A percentile compares a stretch with the other conserved stretches of the same genome.
Evolutionary conservation across 73 alveolate species (phyloP).

Genomic region (Paramecium tetraurelia): DNA sequence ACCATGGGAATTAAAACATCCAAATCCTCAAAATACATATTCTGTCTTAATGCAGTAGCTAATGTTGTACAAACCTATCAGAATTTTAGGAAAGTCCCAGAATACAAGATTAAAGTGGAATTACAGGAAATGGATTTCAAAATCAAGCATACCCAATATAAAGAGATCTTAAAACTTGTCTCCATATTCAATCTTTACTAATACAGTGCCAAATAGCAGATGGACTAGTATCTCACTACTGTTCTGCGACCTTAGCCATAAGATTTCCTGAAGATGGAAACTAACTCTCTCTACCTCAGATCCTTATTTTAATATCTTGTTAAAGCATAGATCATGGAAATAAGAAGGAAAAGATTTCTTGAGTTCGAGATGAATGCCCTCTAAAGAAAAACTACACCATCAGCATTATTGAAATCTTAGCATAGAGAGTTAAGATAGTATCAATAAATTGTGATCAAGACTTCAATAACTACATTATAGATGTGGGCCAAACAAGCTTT

Average conservation of each 20-base stretch:
- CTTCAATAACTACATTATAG: neutral
- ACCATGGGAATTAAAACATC: neutral
- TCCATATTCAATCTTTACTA: neutral
- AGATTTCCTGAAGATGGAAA: neutral
- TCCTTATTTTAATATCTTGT: neutral
- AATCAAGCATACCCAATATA: neutral
- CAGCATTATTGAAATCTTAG: neutral
- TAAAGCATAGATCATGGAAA: neutral
- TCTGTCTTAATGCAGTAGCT: conserved; percentile 13
- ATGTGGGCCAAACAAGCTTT: neutral
- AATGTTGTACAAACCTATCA: conserved; percentile 1
- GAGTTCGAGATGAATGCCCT: neutral
- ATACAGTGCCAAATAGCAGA: conserved; percentile 8
- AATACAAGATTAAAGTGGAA: conserved; percentile 19
- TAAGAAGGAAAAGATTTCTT: neutral
- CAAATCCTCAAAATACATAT: conserved; percentile 15
- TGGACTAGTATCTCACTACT: neutral
- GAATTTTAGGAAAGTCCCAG: conserved; percentile 7
- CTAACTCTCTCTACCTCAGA: neutral
- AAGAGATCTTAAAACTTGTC: neutral
- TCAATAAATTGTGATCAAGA: conserved; percentile 1
- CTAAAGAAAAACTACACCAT: neutral
- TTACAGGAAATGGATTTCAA: conserved; percentile 44
- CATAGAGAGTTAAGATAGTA: neutral
- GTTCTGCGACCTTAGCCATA: neutral